Evolutionary conservation across 176 grass and related monocot species (phyloP).

Genomic region (Thinopyrum elongatum): DNA sequence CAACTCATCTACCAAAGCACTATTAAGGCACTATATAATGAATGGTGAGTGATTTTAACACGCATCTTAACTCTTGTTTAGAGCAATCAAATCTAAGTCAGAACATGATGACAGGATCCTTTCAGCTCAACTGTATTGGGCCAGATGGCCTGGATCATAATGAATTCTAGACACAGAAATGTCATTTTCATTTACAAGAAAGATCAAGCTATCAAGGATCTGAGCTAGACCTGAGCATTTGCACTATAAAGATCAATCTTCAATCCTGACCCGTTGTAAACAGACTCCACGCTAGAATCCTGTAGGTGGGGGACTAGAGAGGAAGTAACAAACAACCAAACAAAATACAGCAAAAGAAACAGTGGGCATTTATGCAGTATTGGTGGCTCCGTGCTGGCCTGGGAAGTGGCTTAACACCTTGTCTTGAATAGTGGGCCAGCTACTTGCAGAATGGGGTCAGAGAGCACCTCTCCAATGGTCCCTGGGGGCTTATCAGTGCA

Average conservation of each 20-base stretch:
- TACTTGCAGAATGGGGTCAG: slow-evolving; percentile 35
- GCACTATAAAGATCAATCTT: slow-evolving; percentile 26
- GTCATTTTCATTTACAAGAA: slow-evolving; percentile 20
- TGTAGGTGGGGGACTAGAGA: slow-evolving; percentile 25
- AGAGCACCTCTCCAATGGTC: slow-evolving; percentile 54
- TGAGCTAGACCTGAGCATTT: slow-evolving; percentile 34
- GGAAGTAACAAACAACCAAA: slow-evolving; percentile 32
- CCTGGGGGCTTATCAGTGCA: slow-evolving; percentile 37
- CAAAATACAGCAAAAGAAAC: slow-evolving; percentile 48
- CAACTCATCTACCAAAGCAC: background rate
- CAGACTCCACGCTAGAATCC: slow-evolving; percentile 35
- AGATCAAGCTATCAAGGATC: slow-evolving; percentile 19
- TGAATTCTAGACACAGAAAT: slow-evolving; percentile 14
- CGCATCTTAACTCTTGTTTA: slow-evolving; percentile 15
- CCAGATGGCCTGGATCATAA: slow-evolving; percentile 26
- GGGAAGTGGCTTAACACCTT: slow-evolving; percentile 58
- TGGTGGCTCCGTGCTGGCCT: slow-evolving; percentile 50
- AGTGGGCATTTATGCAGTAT: slow-evolving; percentile 52
- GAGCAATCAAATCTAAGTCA: slow-evolving; percentile 22
- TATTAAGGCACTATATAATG: background rate
- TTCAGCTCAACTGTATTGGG: slow-evolving; percentile 25
- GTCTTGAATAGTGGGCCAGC: slow-evolving; percentile 62
- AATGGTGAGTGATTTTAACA: background rate
- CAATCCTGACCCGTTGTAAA: slow-evolving; percentile 14
- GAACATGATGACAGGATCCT: background rate